Percentiles rank a stretch among this genome's conserved stretches.
phyloP scores from a whole-genome alignment of 805 yeast genomes.

The Pichia scutulata region DNA sequence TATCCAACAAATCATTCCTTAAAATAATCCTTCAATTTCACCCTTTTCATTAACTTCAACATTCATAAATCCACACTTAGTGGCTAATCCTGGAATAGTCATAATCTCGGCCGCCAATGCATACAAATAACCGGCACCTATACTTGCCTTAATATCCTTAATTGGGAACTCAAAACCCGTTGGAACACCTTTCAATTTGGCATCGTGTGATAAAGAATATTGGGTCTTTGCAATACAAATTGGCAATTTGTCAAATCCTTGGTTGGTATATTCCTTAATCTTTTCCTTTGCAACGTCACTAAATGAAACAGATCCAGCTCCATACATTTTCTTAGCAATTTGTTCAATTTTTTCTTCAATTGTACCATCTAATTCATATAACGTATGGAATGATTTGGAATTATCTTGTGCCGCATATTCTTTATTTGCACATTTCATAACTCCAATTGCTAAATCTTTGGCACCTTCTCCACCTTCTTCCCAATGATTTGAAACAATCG shows the following conservation, averaged over 20 bases:
- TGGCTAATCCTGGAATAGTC: conserved; percentile 96
- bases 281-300: conserved; percentile 74
- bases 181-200: conserved; percentile 90
- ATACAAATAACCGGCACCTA: conserved; percentile 95
- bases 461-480: conserved; percentile 94
- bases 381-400: conserved; percentile 43
- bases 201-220: conserved; percentile 91
- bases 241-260: conserved; percentile 87
- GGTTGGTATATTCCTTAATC: conserved; percentile 71
- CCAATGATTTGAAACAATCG: conserved; percentile 90
- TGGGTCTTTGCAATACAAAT: conserved; percentile 97
- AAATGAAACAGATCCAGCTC: conserved; percentile 79
- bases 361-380: conserved; percentile 59
- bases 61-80: conserved; percentile 94
- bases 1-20: too few relatives aligned
- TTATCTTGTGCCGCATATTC: conserved; percentile 31
- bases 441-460: conserved; percentile 73
- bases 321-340: conserved; percentile 87
- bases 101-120: conserved; percentile 95
- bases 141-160: conserved; percentile 86
- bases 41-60: conserved; percentile 89
- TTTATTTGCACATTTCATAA: conserved; percentile 55
- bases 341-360: conserved; percentile 74
- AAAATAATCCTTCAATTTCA: conserved; percentile 88
- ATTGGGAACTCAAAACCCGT: conserved; percentile 90